Base-by-base conservation (phyloP, 2,329 filamentous ascomycete genomes). In the Venturia effusa region DNA sequence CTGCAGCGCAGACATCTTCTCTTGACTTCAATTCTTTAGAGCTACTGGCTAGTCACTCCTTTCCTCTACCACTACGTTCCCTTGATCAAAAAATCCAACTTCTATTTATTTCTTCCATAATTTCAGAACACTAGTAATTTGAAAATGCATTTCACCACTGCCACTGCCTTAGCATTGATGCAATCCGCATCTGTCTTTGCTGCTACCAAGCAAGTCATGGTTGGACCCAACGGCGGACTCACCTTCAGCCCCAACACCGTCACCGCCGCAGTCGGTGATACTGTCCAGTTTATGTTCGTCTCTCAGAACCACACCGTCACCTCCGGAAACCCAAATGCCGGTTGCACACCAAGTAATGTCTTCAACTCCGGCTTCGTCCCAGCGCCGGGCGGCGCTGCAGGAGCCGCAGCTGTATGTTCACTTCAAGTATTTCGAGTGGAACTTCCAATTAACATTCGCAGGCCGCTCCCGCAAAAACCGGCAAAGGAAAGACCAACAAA, bases 301-400 rank as follows among this genome's bases (percentile, higher is more conserved):
- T 72, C 74, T 61, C 72, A 72, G 51, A 73, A 73, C 68, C 74
- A 76, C 69, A 74, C 72, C 48, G 71, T 76, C 63, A 74, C 72
- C 27, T 73, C 75, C 65, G 69, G 70, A 34, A 67, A 72, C 54
- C 75, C 75, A 64, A 71, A 64, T 61, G 65, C 66, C 8, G 73
- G 74, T 48, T 76, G 74, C 67, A 61, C 70, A 62, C 74, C 74
- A 13, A 61, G 70, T 66, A 62, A 67, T n/a, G 72, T 71, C 48
- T 74, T 76, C 70, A 75, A 71, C 72, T 74, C 72, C 3, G 74
- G 74, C 51, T 76, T 70, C 65, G 70, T 76, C 11, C 71, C 71
- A 24, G 70, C 69, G 34, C 48, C 62, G n/a, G 64, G 67, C 13
- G 68, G 67, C n/a, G 65, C 67, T 51, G 68, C 64, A 59, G 40